Evolutionary conservation across 2,329 filamentous ascomycete genomes (phyloP).

Genomic region (Alternaria solani): DNA sequence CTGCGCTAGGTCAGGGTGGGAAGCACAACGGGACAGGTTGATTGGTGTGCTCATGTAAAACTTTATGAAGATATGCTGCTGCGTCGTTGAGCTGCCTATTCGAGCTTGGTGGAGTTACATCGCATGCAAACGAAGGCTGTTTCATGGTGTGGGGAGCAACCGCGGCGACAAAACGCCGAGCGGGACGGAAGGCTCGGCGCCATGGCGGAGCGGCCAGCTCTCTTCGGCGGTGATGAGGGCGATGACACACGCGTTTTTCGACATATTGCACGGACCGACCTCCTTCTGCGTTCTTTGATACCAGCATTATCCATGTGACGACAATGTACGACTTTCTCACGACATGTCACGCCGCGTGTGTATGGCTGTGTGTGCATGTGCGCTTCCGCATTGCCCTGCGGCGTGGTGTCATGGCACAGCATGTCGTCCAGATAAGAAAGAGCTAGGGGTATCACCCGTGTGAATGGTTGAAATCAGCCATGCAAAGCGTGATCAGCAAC

Average conservation of each 20-base stretch:
- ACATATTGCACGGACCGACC: background rate
- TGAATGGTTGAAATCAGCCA: constrained; percentile 16
- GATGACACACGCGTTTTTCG: background rate
- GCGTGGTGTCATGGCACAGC: constrained; percentile 5
- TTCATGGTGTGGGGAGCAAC: constrained; percentile 18
- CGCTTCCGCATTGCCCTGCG: background rate
- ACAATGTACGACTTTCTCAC: background rate
- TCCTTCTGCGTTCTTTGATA: background rate
- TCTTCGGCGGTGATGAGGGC: constrained; percentile 3
- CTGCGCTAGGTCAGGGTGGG: background rate
- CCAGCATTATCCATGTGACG: background rate
- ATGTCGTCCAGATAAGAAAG: constrained; percentile 27
- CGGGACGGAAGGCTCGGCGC: constrained; percentile 22
- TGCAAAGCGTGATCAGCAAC: constrained; percentile 25
- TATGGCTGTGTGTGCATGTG: background rate
- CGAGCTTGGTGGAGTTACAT: constrained; percentile 18
- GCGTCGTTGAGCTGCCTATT: constrained; percentile 28
- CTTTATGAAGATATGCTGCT: constrained; percentile 3
- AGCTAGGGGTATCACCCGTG: constrained; percentile 10
- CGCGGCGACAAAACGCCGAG: constrained; percentile 18
- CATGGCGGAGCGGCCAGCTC: constrained; percentile 20
- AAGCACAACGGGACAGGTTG: background rate
- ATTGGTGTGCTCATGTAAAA: background rate
- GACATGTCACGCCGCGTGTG: background rate
- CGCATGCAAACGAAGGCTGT: constrained; percentile 9